A percentile compares a stretch with the other conserved stretches of the same genome.
phyloP scores from a whole-genome alignment of 2,329 filamentous ascomycete genomes.

The Magnaporthiopsis incrustans region DNA sequence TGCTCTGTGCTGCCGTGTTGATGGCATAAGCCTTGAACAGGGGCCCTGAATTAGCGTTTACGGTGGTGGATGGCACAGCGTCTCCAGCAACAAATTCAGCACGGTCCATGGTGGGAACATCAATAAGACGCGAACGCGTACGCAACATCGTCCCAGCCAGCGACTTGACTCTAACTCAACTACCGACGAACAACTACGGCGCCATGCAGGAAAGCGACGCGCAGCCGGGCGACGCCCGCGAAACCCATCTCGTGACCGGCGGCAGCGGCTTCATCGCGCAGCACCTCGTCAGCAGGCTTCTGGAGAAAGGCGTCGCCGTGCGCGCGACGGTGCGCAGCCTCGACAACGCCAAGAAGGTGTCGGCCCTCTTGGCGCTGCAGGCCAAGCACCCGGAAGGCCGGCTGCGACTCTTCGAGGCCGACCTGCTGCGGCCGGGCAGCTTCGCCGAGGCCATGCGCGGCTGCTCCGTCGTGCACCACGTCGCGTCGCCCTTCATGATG shows the following conservation, averaged over 20 bases:
- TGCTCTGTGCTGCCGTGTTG: no score
- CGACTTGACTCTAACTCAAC: background rate
- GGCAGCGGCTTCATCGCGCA: constrained; percentile 56
- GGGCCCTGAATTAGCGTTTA: no score
- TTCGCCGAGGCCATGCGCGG: constrained; percentile 21
- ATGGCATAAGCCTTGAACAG: no score
- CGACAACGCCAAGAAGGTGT: constrained; percentile 10
- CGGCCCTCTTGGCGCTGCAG: constrained; percentile 9
- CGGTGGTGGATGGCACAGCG: no score
- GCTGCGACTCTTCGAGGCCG: constrained; percentile 21
- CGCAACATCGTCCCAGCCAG: no score
- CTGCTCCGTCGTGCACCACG: constrained; percentile 24
- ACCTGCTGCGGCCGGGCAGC: constrained; percentile 20
- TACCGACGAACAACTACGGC: background rate
- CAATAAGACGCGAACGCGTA: no score
- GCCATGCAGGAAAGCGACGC: background rate
- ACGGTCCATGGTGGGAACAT: no score
- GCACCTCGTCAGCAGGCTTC: constrained; percentile 25
- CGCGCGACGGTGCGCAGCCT: constrained; percentile 12
- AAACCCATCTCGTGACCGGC: constrained; percentile 42
- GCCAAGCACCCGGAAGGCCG: constrained; percentile 9
- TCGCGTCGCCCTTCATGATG: constrained; percentile 25
- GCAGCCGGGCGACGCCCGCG: background rate
- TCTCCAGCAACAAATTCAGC: no score
- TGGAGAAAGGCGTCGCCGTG: constrained; percentile 11